These are phyloP conservation scores for Pythium coloratum DNA, from an alignment of 352 stramenopile species.

Conservation along the genomic window DNA sequence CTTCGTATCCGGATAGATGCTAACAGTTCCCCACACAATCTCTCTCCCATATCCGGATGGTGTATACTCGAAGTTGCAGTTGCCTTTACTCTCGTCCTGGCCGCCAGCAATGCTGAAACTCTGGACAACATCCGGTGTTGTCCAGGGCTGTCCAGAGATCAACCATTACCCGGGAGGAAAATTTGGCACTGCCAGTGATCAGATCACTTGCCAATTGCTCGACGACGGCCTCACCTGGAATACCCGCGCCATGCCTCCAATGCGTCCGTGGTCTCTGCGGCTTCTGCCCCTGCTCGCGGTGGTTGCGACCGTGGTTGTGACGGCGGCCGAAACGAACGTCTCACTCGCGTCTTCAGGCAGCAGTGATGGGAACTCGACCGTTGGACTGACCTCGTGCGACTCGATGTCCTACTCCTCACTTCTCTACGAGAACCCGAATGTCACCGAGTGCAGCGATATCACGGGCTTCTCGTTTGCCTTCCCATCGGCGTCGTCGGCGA, in stretches of 20 bases:
- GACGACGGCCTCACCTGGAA: background rate
- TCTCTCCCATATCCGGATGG: background rate
- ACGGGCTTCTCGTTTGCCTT: background rate
- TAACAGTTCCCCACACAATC: background rate
- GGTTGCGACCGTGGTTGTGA: background rate
- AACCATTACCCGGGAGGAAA: background rate
- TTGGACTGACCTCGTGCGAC: background rate
- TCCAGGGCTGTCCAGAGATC: background rate
- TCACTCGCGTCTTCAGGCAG: background rate
- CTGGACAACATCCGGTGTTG: background rate
- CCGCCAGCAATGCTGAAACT: background rate
- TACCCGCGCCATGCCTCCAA: background rate
- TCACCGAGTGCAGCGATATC: background rate
- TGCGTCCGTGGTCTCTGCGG: background rate
- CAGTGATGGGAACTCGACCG: background rate
- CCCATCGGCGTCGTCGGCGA: too few species aligned
- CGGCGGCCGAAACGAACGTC: background rate
- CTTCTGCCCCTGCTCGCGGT: background rate
- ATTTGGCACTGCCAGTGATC: background rate
- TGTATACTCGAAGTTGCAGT: conserved; percentile 1
- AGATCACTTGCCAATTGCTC: background rate
- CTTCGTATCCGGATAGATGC: background rate
- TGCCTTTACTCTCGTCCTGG: background rate
- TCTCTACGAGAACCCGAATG: background rate
- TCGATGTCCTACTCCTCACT: background rate